phyloP scores from a whole-genome alignment of 805 yeast genomes.

The Metschnikowia chrysomelidarum region DNA sequence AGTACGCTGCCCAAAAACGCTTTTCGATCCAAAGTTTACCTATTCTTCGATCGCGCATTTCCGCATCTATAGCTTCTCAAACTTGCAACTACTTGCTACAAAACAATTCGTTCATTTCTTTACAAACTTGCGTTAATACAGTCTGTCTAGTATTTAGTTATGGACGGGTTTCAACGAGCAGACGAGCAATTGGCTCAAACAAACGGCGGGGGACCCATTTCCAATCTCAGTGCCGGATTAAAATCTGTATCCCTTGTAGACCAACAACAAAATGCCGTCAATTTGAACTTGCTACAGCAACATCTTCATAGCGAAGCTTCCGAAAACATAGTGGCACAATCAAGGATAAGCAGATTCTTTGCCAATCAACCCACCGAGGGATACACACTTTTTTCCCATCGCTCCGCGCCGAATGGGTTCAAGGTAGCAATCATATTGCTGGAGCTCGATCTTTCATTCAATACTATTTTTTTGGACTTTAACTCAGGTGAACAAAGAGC shows the following conservation, averaged over 20 bases:
- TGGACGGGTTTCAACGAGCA: slow-evolving; percentile 8
- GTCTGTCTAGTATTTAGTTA: too few species aligned
- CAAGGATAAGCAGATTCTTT: slow-evolving; percentile 69
- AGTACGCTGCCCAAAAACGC: too few species aligned
- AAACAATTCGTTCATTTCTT: too few species aligned
- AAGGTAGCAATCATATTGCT: slow-evolving; percentile 89
- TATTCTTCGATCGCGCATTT: too few species aligned
- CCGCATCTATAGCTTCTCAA: too few species aligned
- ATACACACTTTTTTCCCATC: slow-evolving; percentile 74
- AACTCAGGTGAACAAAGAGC: slow-evolving; percentile 88
- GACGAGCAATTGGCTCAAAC: slow-evolving; percentile 7
- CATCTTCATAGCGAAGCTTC: slow-evolving; percentile 44
- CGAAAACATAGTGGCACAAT: slow-evolving; percentile 36
- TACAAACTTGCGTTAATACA: too few species aligned
- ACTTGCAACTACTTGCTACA: too few species aligned
- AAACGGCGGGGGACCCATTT: slow-evolving; percentile 29
- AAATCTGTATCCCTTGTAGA: slow-evolving; percentile 42
- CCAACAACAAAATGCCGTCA: slow-evolving; percentile 43
- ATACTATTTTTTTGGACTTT: slow-evolving; percentile 83
- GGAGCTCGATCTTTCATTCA: slow-evolving; percentile 76
- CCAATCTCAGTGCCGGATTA: slow-evolving; percentile 46
- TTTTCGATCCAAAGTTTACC: too few species aligned
- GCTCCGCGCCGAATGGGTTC: slow-evolving; percentile 94
- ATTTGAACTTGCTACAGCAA: slow-evolving; percentile 43
- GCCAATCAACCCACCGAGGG: slow-evolving; percentile 78